These are phyloP conservation scores for Ophiostoma sp. DNA, from an alignment of 2,329 filamentous ascomycete genomes.

Conservation along the genomic window DNA sequence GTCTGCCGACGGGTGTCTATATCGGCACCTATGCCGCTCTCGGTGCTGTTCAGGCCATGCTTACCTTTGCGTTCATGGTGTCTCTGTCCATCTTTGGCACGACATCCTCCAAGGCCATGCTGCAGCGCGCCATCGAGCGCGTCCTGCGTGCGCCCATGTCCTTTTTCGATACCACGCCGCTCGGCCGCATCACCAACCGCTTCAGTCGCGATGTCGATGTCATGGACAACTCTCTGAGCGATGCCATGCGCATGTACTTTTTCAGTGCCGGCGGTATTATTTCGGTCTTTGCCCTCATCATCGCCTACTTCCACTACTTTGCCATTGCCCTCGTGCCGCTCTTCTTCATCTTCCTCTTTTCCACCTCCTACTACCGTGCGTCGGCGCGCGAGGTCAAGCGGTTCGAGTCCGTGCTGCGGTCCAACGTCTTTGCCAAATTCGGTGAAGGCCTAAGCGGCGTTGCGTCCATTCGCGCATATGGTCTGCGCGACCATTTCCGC, in stretches of 20 bases:
- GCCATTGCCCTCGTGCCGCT: slow-evolving; percentile 58
- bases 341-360: slow-evolving; percentile 71
- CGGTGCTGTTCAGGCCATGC: slow-evolving; percentile 62
- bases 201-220: slow-evolving; percentile 94
- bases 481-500: slow-evolving; percentile 70
- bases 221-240: slow-evolving; percentile 88
- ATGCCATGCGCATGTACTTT: slow-evolving; percentile 89
- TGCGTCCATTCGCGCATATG: slow-evolving; percentile 84
- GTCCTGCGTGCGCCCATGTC: slow-evolving; percentile 73
- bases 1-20: slow-evolving; percentile 62
- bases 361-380: slow-evolving; percentile 80
- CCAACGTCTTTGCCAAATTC: slow-evolving; percentile 84
- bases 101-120: slow-evolving; percentile 72
- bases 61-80: slow-evolving; percentile 78
- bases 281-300: slow-evolving; percentile 81
- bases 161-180: slow-evolving; percentile 94
- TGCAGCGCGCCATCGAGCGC: slow-evolving; percentile 70
- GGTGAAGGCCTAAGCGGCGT: slow-evolving; percentile 80
- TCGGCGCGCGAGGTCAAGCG: slow-evolving; percentile 93
- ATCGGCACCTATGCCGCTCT: slow-evolving; percentile 68
- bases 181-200: slow-evolving; percentile 91
- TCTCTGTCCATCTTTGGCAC: slow-evolving; percentile 75
- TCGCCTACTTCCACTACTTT: slow-evolving; percentile 93
- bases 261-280: slow-evolving; percentile 77
- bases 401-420: slow-evolving; percentile 83